phyloP scores from a whole-genome alignment of 1,284 basidiomycete species.

The Malassezia slooffiae region DNA sequence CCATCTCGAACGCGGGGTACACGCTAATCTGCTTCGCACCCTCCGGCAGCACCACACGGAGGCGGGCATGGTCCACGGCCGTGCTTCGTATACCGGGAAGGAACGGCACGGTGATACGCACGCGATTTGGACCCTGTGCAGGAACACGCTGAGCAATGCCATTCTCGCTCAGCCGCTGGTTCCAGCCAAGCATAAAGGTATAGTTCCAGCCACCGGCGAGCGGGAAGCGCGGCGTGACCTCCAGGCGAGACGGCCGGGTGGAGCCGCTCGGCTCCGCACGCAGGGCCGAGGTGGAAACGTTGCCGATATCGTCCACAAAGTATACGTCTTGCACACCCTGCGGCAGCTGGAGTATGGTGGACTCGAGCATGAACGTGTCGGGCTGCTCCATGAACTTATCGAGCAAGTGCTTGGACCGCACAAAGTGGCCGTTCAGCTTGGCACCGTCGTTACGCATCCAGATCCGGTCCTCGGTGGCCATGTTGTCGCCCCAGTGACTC shows the following conservation, averaged over 20 bases:
- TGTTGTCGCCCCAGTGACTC: constrained; percentile 89
- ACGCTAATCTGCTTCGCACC: constrained; percentile 69
- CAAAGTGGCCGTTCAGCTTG: constrained; percentile 86
- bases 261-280: constrained; percentile 53
- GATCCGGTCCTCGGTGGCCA: constrained; percentile 84
- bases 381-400: constrained; percentile 61
- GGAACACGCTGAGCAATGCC: constrained; percentile 34
- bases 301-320: constrained; percentile 58
- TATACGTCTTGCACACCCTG: constrained; percentile 18
- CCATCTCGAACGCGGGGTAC: constrained; percentile 64
- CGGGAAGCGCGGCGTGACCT: constrained; percentile 81
- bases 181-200: constrained; percentile 83
- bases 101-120: constrained; percentile 73
- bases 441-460: constrained; percentile 76
- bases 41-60: constrained; percentile 78
- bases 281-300: constrained; percentile 87
- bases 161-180: constrained; percentile 51
- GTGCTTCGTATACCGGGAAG: constrained; percentile 69
- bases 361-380: constrained; percentile 48
- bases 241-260: constrained; percentile 52
- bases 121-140: constrained; percentile 49
- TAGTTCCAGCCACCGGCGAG: constrained; percentile 97
- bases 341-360: constrained; percentile 11
- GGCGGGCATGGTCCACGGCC: constrained; percentile 67
- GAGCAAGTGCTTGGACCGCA: constrained; percentile 71